Base-by-base conservation (phyloP, 2,329 filamentous ascomycete species). In the Shiraia bambusicola region DNA sequence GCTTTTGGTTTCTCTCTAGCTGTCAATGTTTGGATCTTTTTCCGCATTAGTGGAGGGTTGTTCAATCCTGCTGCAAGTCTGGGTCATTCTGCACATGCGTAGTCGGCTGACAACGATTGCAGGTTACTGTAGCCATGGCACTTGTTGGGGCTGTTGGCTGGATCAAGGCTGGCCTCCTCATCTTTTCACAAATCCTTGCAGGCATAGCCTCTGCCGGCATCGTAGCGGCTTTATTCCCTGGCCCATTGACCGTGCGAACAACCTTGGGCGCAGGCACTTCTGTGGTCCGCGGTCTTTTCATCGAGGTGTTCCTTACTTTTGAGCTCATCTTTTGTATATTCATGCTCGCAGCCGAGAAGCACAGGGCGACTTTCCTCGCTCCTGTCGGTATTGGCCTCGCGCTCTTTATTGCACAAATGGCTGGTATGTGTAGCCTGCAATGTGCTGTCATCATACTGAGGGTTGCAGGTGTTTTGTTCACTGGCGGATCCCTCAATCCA, bases 301-400 rank as follows among this genome's bases (percentile, higher is more conserved):
- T 77, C 39, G 74, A 77, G 48, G 75, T 75, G 71, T 72, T 77
- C 40, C 59, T 76, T 28, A 77, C 75, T 2, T 68, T 71, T n/a
- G 57, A 71, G 52, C 66, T 77, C 13, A 67, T 42, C 45, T 74
- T 77, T 49, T 71, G 71, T 35, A 77, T 77, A 45, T 74, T 71
- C 52, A 72, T 72, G 69, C 49, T 72, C 25, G 69, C 69, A 15
- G 68, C 65, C 5, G 69, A 72, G 49, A 72, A 71, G 47, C 66
- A 70, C 46, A 61, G 59, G 34, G 65, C 61, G 6, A 71, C 69
- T 1, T 71, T 69, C 35, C 51, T 71, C 2, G 69, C 69, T 4
- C 69, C 69, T 0, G 54, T 72, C 6, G 69, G 68, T 6, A 74
- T 74, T 38, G 72, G 73, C 4, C 63, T 76, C 11, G 57, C 71